A percentile compares a stretch with the other conserved stretches of the same genome.
Evolutionary conservation across 2,329 filamentous ascomycete genomes (phyloP).

Genomic region (Chaetoscypha palmicola): DNA sequence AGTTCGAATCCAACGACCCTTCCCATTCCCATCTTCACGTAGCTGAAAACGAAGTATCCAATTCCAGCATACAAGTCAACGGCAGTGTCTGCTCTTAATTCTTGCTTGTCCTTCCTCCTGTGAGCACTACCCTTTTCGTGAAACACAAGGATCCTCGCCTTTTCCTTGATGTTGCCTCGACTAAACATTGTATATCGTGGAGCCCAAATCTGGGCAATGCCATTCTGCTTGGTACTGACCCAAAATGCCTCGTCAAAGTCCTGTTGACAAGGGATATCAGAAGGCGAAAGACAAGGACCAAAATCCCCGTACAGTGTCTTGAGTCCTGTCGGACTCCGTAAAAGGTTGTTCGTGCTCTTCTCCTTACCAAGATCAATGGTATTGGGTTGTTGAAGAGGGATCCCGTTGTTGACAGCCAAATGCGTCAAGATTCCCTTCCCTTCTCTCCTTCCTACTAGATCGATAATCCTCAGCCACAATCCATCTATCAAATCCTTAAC

Average conservation of each 20-base stretch:
- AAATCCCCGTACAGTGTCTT: slow-evolving; percentile 69
- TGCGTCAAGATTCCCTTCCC: slow-evolving; percentile 43
- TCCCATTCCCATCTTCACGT: slow-evolving; percentile 60
- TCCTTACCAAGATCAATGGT: no score
- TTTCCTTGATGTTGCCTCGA: slow-evolving; percentile 83
- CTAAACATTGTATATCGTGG: slow-evolving; percentile 93
- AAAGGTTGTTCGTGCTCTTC: slow-evolving; percentile 22
- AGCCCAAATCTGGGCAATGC: slow-evolving; percentile 78
- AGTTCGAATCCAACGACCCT: slow-evolving; percentile 82
- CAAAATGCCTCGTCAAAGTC: slow-evolving; percentile 69
- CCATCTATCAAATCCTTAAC: slow-evolving; percentile 9
- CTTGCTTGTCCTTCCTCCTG: slow-evolving; percentile 7
- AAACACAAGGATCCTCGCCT: slow-evolving; percentile 63
- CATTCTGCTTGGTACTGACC: slow-evolving; percentile 71
- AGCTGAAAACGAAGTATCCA: slow-evolving; percentile 88
- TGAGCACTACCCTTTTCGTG: slow-evolving; percentile 17
- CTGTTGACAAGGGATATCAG: slow-evolving; percentile 10
- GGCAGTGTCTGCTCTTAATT: slow-evolving; percentile 31
- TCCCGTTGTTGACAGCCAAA: slow-evolving; percentile 55
- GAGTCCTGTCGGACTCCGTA: slow-evolving; percentile 67
- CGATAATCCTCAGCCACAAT: slow-evolving; percentile 46
- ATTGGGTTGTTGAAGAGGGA: slow-evolving; percentile 39
- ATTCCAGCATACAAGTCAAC: slow-evolving; percentile 90
- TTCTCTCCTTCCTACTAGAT: slow-evolving; percentile 36
- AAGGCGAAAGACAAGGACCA: slow-evolving; percentile 40